These are phyloP conservation scores for Xylaria flabelliformis DNA, from an alignment of 495 filamentous ascomycete genomes.

Conservation along the genomic window DNA sequence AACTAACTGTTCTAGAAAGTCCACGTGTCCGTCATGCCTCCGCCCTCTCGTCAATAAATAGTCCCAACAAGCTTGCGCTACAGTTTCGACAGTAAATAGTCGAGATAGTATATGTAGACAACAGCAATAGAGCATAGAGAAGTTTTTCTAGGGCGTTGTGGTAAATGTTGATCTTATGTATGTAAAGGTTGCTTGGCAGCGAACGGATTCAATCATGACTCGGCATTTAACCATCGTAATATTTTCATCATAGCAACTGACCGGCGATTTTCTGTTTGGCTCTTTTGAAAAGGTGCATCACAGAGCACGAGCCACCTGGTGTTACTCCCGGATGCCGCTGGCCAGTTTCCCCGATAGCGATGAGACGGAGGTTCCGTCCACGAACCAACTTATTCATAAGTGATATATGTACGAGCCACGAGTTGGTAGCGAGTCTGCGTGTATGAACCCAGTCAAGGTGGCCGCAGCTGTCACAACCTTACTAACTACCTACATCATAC, in stretches of 20 bases:
- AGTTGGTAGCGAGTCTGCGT: not conserved
- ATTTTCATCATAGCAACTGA: not conserved
- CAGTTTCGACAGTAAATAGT: not conserved
- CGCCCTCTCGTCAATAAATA: not conserved
- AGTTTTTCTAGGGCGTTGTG: not conserved
- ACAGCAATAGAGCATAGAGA: not conserved
- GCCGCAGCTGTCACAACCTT: slow-evolving; percentile 10
- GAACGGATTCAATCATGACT: slow-evolving; percentile 8
- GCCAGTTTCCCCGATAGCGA: slow-evolving; percentile 2
- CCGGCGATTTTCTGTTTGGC: not conserved
- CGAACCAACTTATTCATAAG: not conserved
- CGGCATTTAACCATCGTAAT: slow-evolving; percentile 8
- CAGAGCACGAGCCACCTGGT: slow-evolving; percentile 3
- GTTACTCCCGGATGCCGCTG: not conserved
- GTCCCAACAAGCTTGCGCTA: not conserved
- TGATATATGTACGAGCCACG: not conserved
- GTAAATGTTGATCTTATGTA: not conserved
- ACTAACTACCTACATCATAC: not conserved
- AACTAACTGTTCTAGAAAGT: slow-evolving; percentile 9
- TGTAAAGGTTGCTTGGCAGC: slow-evolving; percentile 18
- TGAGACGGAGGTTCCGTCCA: not conserved
- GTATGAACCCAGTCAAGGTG: not conserved
- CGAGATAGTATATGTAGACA: not conserved
- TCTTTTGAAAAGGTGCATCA: not conserved
- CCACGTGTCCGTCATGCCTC: slow-evolving; percentile 22